A percentile compares a stretch with the other conserved stretches of the same genome.
Evolutionary conservation across 345 rosid species (phyloP).

Genomic region (Populus alba): DNA sequence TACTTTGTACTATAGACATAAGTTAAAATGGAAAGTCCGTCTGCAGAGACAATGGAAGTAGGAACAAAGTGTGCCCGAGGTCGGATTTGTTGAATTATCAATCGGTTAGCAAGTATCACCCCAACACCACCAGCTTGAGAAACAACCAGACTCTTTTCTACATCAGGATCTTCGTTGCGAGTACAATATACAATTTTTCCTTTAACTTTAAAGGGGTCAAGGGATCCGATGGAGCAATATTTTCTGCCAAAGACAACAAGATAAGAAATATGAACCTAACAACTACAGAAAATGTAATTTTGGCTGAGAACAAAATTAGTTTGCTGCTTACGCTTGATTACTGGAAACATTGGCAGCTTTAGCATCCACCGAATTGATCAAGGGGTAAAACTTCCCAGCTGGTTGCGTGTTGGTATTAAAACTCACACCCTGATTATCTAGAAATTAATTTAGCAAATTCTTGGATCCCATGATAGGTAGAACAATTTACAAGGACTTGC

Average conservation of each 20-base stretch:
- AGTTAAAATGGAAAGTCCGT: too few relatives aligned
- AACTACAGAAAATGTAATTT: too few relatives aligned
- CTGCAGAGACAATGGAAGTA: too few relatives aligned
- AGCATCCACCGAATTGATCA: conserved; percentile 6
- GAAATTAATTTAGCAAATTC: too few relatives aligned
- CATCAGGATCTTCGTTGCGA: neutral
- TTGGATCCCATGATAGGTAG: too few relatives aligned
- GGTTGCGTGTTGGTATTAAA: neutral
- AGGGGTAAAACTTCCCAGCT: conserved; percentile 7
- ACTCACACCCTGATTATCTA: conserved; percentile 16
- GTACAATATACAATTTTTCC: conserved; percentile 14
- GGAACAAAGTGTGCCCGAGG: too few relatives aligned
- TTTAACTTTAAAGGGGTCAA: neutral
- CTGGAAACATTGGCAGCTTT: conserved; percentile 4
- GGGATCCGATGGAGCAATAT: neutral
- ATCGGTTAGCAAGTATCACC: neutral
- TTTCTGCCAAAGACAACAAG: neutral
- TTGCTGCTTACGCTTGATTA: neutral
- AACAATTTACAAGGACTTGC: too few relatives aligned
- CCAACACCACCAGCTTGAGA: neutral
- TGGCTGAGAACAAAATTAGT: neutral
- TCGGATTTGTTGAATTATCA: too few relatives aligned
- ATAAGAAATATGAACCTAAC: too few relatives aligned
- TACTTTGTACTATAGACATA: too few relatives aligned
- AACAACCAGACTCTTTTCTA: neutral